Evolutionary conservation across 495 filamentous ascomycete species (phyloP), one percentile per base, ranked within the genome.

Genomic region (Penicillium soppii): DNA sequence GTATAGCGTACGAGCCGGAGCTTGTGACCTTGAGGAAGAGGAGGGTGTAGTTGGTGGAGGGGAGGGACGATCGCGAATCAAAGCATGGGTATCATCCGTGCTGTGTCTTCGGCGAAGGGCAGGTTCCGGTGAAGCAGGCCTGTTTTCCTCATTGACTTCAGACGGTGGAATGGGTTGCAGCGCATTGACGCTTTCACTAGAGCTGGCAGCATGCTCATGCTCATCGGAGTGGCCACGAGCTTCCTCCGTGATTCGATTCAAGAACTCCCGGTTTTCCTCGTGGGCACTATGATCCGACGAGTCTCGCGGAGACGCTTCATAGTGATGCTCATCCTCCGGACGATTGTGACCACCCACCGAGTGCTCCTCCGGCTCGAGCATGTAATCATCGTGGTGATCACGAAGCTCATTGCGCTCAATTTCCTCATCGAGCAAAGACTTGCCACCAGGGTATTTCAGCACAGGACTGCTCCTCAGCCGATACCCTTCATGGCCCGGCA

Each of bases 401-500:
- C 90, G 78, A 52, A 79, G 76, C 69, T 99, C 94, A 65, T 91
- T 96, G 22, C 91, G 79, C 64, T 99, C 94, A 65, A 99, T 97
- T 70, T 96, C 91, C 60, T 97, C 89, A 66, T 99, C 94, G 44
- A 99, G 69, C 13, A 97, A 76, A 2, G 89, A 89, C 70, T 94
- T 96, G 0, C 92, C 95, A 5, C 95, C 95, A 1, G 92, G 90
- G 43, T 85, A 92, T 68, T 95, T 96, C 49, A 97, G 67, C 26
- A 92, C 83, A 2, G 95, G 94, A 58, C 90, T 91, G 62, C 92
- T 97, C 53, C 89, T 78, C 36, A 97, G 68, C 41, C 94, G 77
- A 62, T 90, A 96, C 5, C 95, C 94, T 27, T 94, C 90, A 36
- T 74, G 77, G 0, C 94, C 95, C 6, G 88, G 86, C 42, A 97